These are phyloP conservation scores for Scenedesmus sp. DNA, from an alignment of 163 green algal species.

Conservation along the genomic window DNA sequence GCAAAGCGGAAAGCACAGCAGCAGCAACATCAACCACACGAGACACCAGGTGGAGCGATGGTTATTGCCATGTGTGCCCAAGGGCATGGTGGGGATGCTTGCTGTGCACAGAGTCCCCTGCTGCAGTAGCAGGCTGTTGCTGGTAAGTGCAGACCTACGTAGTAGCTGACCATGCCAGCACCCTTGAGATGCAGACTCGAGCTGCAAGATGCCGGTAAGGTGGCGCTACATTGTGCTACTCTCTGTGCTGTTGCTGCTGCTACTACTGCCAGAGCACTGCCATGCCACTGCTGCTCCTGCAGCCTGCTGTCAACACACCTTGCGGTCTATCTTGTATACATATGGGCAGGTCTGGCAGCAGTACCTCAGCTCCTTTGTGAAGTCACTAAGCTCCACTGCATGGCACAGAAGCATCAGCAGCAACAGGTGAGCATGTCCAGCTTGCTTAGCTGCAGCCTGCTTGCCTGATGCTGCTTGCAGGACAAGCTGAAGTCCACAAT, in stretches of 20 bases:
- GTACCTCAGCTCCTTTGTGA: slow-evolving; percentile 78
- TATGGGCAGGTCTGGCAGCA: slow-evolving; percentile 92
- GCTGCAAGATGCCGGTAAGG: not conserved
- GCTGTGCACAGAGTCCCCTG: not conserved
- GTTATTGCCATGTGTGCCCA: not conserved
- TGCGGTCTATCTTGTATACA: slow-evolving; percentile 86
- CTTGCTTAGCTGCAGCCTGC: too few relatives aligned
- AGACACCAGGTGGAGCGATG: too few relatives aligned
- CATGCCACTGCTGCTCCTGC: not conserved
- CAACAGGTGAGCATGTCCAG: not conserved
- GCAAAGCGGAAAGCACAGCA: not conserved
- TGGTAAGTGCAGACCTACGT: not conserved
- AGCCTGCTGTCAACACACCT: slow-evolving; percentile 59
- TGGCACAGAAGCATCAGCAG: not conserved
- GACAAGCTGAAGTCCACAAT: not conserved
- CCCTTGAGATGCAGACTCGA: too few relatives aligned
- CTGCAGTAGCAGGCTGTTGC: not conserved
- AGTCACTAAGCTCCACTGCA: slow-evolving; percentile 71
- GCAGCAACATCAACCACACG: not conserved
- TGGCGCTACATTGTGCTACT: not conserved
- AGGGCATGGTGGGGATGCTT: not conserved
- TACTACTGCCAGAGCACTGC: not conserved
- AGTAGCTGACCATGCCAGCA: too few relatives aligned
- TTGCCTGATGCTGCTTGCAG: not conserved
- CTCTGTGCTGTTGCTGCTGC: not conserved